phyloP scores from a whole-genome alignment of 768 basidiomycete genomes.

The Mycena maculata region DNA sequence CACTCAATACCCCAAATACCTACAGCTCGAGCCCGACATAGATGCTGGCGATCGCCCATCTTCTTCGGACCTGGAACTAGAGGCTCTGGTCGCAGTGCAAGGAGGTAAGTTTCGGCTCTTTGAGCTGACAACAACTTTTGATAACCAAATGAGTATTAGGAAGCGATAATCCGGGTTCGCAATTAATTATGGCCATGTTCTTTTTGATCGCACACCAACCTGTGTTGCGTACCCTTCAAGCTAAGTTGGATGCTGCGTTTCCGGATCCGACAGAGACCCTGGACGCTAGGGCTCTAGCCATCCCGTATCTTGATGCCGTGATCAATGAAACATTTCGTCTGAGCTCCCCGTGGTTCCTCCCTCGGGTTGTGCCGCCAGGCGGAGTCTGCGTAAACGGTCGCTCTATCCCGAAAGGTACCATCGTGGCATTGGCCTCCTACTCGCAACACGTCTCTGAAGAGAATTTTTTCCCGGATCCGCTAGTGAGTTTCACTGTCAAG shows the following conservation, averaged over 20 bases:
- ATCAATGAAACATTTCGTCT: constrained; percentile 48
- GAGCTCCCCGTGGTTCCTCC: constrained; percentile 43
- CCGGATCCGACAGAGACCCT: neutral
- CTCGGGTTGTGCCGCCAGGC: constrained; percentile 41
- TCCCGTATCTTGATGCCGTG: constrained; percentile 25
- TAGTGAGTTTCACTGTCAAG: neutral
- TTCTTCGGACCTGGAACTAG: neutral
- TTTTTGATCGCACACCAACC: neutral
- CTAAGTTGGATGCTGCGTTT: neutral
- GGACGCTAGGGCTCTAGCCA: neutral
- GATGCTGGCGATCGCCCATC: neutral
- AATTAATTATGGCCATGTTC: neutral
- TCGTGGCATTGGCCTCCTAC: neutral
- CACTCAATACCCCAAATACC: neutral
- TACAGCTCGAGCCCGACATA: neutral
- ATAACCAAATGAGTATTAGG: neutral
- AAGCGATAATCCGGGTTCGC: neutral
- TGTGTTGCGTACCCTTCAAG: neutral
- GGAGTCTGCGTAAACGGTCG: constrained; percentile 43
- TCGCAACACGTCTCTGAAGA: neutral
- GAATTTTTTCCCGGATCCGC: neutral
- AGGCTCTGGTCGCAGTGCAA: neutral
- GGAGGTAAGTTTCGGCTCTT: neutral
- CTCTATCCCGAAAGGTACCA: constrained; percentile 44
- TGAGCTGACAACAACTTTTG: neutral